Base-by-base conservation (phyloP, 495 filamentous ascomycete species). In the Thozetella sp. region DNA sequence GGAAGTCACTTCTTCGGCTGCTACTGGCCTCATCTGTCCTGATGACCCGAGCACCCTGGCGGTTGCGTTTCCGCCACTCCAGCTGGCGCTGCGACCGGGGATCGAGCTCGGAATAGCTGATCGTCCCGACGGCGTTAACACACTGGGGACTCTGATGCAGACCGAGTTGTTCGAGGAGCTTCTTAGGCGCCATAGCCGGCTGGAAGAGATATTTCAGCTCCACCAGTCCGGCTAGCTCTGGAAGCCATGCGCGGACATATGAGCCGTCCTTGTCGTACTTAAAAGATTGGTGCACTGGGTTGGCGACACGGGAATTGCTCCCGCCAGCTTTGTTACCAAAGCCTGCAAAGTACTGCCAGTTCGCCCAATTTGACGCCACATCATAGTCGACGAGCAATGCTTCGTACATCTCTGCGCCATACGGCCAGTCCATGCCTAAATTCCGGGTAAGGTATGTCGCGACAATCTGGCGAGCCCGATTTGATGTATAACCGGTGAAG, bases 381-480 rank as follows among this genome's bases (percentile, higher is more conserved):
- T 93, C 90, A 67, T 92, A 91, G 66, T 92, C 90, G 25, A 85
- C 74, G 12, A 92, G 80, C 58, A 86, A 64, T 59, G 77, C 80
- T 66, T 92, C 90, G 67, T 91, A 92, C 88, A 88, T 92, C 68
- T 93, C 90, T 2, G 87, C 89, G 3, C 90, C 90, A 23, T 90
- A 73, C 3, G 88, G 80, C 90, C 90, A 93, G 75, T 91, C 90
- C 23, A 93, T 80, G n/a, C 77, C 73, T 10, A 91, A 73, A 60
- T 90, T 86, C 61, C 88, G 90, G 10, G 87, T 67, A n/a, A 91
- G 75, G 67, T 88, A 92, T 26, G 77, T 84, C 0, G 86, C 89
- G 17, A 88, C 85, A 58, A 92, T 91, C 72, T 91, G 89, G 22
- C 90, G 76, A 0, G 86, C 82, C 0, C 89, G 80, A 66, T 91